Conservation (phyloP, 768 basidiomycete species). For the Hortiboletus campestris region DNA sequence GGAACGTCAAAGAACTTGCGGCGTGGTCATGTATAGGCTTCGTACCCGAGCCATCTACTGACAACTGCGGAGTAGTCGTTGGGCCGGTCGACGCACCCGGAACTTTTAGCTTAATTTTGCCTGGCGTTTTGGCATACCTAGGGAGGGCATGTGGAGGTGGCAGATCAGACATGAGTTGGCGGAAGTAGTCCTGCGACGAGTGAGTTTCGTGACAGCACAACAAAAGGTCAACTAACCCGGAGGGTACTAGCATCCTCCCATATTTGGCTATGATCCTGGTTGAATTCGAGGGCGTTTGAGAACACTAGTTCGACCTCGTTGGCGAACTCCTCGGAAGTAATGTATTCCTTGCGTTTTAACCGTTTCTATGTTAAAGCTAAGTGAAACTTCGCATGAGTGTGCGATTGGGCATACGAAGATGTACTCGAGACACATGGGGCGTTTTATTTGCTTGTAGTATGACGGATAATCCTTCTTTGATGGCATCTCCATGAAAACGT, state of each 20-base stretch:
- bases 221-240: conserved; percentile 44
- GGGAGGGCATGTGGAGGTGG: conserved; percentile 64
- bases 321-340: conserved; percentile 64
- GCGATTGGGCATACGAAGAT: conserved; percentile 59
- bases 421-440: conserved; percentile 73
- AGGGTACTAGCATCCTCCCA: conserved; percentile 76
- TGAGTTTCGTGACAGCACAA: conserved; percentile 9
- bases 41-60: conserved; percentile 11
- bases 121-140: conserved; percentile 54
- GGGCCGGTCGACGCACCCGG: conserved; percentile 37
- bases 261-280: conserved; percentile 79
- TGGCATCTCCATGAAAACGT: conserved; percentile 83
- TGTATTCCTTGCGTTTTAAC: conserved; percentile 78
- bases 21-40: conserved; percentile 19
- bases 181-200: conserved; percentile 61
- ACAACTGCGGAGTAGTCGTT: conserved; percentile 10
- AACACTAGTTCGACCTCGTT: conserved; percentile 89
- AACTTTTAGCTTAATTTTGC: conserved; percentile 74
- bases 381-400: background rate
- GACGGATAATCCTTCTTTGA: conserved; percentile 73
- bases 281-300: conserved; percentile 85
- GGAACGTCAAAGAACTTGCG: conserved; percentile 20
- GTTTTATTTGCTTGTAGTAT: conserved; percentile 79
- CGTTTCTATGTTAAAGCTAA: conserved; percentile 54
- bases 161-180: conserved; percentile 73